phyloP scores from a whole-genome alignment of 805 yeast genomes.

The Teunomyces pallodes region DNA sequence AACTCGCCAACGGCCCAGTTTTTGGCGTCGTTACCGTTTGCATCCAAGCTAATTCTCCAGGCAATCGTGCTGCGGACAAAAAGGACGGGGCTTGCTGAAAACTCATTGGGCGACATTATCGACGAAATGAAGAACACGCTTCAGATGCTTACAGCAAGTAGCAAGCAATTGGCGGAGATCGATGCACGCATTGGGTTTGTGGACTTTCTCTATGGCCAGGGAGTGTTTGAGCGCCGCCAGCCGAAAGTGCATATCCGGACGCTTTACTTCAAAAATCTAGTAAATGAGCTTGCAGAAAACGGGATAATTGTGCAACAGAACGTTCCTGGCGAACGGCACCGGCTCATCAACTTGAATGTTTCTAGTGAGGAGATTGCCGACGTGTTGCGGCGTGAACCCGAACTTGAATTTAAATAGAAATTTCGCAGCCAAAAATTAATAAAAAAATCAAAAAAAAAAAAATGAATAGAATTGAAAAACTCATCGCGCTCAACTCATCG shows the following conservation, averaged over 20 bases:
- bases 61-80: conserved; percentile 63
- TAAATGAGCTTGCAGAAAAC: conserved; percentile 71
- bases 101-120: conserved; percentile 68
- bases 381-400: conserved; percentile 41
- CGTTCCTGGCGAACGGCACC: conserved; percentile 63
- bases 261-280: conserved; percentile 55
- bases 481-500: neutral
- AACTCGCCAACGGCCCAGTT: conserved; percentile 67
- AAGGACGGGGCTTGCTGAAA: conserved; percentile 69
- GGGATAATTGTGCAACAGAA: conserved; percentile 74
- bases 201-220: conserved; percentile 30
- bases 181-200: conserved; percentile 24
- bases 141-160: conserved; percentile 37
- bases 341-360: conserved; percentile 61
- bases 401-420: neutral
- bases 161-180: conserved; percentile 15
- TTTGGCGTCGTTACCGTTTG: conserved; percentile 58
- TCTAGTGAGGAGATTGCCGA: conserved; percentile 67
- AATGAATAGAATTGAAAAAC: neutral
- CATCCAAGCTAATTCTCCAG: conserved; percentile 69
- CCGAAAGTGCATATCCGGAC: conserved; percentile 42
- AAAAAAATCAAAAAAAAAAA: too few species aligned
- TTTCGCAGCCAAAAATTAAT: neutral
- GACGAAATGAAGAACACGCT: conserved; percentile 66
- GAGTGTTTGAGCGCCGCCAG: conserved; percentile 5